Percentiles rank a stretch among this genome's conserved stretches.
Evolutionary conservation across 805 yeast species (phyloP).

Genomic region (Clavispora santaluciae): DNA sequence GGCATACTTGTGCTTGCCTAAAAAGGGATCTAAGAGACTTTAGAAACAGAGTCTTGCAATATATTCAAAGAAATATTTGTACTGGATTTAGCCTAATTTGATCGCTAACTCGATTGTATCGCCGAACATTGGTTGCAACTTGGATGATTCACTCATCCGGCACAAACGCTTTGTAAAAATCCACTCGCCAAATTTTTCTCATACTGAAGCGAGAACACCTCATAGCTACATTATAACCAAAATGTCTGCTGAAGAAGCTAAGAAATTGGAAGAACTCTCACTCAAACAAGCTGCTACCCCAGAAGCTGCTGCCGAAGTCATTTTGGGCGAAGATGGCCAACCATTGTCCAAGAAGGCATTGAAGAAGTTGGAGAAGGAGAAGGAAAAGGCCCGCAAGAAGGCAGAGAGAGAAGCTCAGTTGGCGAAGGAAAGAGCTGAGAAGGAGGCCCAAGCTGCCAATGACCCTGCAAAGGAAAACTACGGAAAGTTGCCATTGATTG

Average conservation of each 20-base stretch:
- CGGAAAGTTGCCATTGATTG: constrained; percentile 85
- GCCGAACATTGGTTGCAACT: no score
- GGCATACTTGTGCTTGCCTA: no score
- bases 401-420: constrained; percentile 87
- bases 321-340: constrained; percentile 68
- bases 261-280: constrained; percentile 13
- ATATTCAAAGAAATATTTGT: no score
- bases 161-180: not conserved
- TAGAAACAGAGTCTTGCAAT: no score
- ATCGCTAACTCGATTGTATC: no score
- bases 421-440: constrained; percentile 81
- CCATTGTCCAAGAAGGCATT: constrained; percentile 91
- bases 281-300: constrained; percentile 13
- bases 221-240: not conserved
- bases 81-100: no score
- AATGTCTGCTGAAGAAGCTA: constrained; percentile 16
- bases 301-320: constrained; percentile 21
- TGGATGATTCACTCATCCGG: not conserved
- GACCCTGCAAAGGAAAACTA: constrained; percentile 86
- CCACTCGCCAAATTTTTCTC: constrained; percentile 1
- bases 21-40: no score
- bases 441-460: constrained; percentile 61
- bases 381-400: constrained; percentile 88
- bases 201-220: not conserved
- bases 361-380: constrained; percentile 90